Percentiles rank a stretch among this genome's conserved stretches.
These are phyloP conservation scores for Chondrostereum purpureum DNA, from an alignment of 1,284 basidiomycete species.

Conservation along the genomic window DNA sequence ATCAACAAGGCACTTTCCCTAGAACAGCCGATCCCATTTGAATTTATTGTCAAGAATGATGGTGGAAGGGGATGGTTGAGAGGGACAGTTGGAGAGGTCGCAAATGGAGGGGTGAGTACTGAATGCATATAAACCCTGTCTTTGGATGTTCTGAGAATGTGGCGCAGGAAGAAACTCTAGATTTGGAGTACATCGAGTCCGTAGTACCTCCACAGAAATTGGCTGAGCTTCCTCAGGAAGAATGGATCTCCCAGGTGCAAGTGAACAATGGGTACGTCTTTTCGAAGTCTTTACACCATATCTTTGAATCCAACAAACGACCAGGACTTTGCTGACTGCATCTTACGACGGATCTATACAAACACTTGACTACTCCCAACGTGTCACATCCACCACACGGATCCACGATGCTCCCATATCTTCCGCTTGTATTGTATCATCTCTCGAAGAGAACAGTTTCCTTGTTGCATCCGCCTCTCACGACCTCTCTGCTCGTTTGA, in stretches of 20 bases:
- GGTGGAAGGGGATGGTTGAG: conserved; percentile 71
- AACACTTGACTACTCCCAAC: conserved; percentile 66
- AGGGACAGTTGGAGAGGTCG: conserved; percentile 73
- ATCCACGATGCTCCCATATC: conserved; percentile 69
- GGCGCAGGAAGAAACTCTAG: conserved; percentile 78
- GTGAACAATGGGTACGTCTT: not conserved
- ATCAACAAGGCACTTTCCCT: conserved; percentile 91
- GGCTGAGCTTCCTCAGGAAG: conserved; percentile 80
- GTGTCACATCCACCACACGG: conserved; percentile 40
- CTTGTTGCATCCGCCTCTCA: conserved; percentile 77
- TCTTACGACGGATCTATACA: conserved; percentile 79
- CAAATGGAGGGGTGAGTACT: conserved; percentile 55
- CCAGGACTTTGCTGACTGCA: conserved; percentile 65
- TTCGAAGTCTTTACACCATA: not conserved
- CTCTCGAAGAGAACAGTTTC: conserved; percentile 25
- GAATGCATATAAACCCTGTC: too few species aligned
- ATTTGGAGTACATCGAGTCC: conserved; percentile 92
- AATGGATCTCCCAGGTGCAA: conserved; percentile 91
- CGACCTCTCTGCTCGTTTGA: conserved; percentile 72
- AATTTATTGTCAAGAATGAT: conserved; percentile 85
- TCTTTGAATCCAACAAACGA: not conserved
- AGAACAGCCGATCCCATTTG: conserved; percentile 79
- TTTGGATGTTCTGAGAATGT: too few species aligned
- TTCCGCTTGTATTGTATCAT: conserved; percentile 57
- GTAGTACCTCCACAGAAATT: conserved; percentile 86